Evolutionary conservation across 306 rosid genomes (phyloP).

Genomic region (Purshia tridentata): DNA sequence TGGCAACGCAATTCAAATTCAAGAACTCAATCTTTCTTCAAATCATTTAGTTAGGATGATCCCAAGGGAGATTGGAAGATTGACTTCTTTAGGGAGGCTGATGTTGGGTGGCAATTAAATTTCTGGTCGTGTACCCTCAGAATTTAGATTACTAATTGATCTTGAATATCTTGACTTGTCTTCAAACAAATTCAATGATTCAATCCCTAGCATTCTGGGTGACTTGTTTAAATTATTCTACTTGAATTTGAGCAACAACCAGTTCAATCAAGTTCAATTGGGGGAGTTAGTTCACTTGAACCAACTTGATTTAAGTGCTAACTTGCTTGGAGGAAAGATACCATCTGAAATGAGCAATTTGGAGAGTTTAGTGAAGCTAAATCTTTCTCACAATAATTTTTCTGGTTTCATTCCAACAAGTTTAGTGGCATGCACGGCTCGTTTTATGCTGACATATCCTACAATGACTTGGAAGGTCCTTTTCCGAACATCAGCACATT

Average conservation of each 20-base stretch:
- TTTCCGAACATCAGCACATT: not conserved
- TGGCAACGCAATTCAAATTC: not conserved
- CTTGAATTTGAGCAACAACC: not conserved
- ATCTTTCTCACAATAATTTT: conserved; percentile 10
- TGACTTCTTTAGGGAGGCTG: not conserved
- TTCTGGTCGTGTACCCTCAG: not conserved
- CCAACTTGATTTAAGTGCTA: not conserved
- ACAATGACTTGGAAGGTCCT: conserved; percentile 9
- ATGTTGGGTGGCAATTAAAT: not conserved
- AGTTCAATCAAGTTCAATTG: not conserved
- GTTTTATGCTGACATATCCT: not conserved
- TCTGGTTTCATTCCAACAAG: not conserved
- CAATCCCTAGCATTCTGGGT: not conserved
- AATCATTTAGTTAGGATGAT: not conserved
- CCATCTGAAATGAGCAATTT: not conserved
- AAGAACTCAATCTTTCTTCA: not conserved
- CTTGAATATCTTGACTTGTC: not conserved
- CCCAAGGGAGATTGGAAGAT: not conserved
- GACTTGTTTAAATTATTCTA: not conserved
- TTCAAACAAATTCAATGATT: not conserved
- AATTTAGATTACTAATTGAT: not conserved
- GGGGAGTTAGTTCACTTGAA: not conserved
- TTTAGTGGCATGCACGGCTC: not conserved
- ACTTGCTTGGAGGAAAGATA: not conserved
- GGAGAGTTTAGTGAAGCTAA: not conserved